Base-by-base conservation (phyloP, 257 asterid genomes). In the Solanum appendiculatum region DNA sequence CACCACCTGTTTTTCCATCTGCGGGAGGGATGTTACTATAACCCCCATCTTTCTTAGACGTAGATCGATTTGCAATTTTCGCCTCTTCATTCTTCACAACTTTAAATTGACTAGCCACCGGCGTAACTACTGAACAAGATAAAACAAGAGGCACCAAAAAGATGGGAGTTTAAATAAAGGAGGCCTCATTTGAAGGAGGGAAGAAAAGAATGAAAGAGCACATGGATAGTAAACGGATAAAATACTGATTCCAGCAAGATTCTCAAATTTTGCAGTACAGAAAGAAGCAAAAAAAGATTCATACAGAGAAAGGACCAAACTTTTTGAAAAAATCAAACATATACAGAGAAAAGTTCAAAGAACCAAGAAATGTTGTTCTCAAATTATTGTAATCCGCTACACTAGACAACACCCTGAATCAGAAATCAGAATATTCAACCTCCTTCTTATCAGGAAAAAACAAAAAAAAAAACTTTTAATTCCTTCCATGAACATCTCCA, bases 31-130 rank as follows among this genome's bases (percentile, higher is more conserved):
- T 86, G 40, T 23, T 74, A 74, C 74, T 46, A 82, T 18, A 81
- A 44, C 85, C 89, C 31, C 63, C 80, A 9, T 86, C 74, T 36
- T 44, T 85, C 51, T 86, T 91, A 21, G 85, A 29, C 64, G 74
- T 85, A 86, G 96, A 83, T 37, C 68, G 93, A 42, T 86, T 88
- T 58, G 56, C 91, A 68, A 82, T 84, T 25, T 86, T 85, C 16
- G 75, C 63, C 5, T 91, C 92, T 78, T 90, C 96, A 86, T 89
- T 86, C 88, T 91, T 88, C 90, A 81, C 91, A 74, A 58, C 48
- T 77, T 81, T 91, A 74, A 82, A 85, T 23, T 90, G 89, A 58
- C 89, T 88, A 29, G 66, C 91, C 89, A 66, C 90, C 33, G 13
- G 81, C 40, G 86, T 42, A 83, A 90, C 96, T 93, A 86, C 85